A percentile compares a stretch with the other conserved stretches of the same genome.
Conservation (phyloP, 108 stramenopile species). For the Pseudonitzschia multiseries region DNA sequence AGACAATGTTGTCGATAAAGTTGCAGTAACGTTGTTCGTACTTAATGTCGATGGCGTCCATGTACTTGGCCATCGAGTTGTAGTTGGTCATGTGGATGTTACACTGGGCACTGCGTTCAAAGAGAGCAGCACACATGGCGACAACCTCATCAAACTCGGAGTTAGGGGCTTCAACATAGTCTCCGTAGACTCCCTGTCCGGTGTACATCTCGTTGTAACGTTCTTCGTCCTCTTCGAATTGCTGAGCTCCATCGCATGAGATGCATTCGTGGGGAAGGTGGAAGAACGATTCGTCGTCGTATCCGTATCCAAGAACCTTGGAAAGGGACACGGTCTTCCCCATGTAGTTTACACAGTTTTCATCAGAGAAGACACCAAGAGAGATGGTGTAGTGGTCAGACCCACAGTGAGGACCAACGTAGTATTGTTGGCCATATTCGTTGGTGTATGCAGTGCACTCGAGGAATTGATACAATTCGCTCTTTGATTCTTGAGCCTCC, state of each 20-base stretch:
- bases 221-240: slow-evolving; percentile 25
- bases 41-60: slow-evolving; percentile 25
- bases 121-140: slow-evolving; percentile 36
- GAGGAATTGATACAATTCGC: slow-evolving; percentile 24
- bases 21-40: slow-evolving; percentile 37
- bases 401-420: slow-evolving; percentile 72
- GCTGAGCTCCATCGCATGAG: slow-evolving; percentile 49
- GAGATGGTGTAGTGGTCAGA: slow-evolving; percentile 62
- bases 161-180: slow-evolving; percentile 27
- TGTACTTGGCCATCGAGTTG: slow-evolving; percentile 20
- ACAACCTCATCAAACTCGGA: slow-evolving; percentile 29
- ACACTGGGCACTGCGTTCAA: slow-evolving; percentile 28
- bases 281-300: slow-evolving; percentile 29
- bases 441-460: slow-evolving; percentile 28
- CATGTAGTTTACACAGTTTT: slow-evolving; percentile 68
- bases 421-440: slow-evolving; percentile 46
- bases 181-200: slow-evolving; percentile 22
- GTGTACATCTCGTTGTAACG: slow-evolving; percentile 11
- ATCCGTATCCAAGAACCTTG: slow-evolving; percentile 44
- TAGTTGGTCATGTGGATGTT: slow-evolving; percentile 39
- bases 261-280: slow-evolving; percentile 58
- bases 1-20: slow-evolving; percentile 47
- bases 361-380: slow-evolving; percentile 74
- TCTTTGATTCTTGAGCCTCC: slow-evolving; percentile 11
- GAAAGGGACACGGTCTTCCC: slow-evolving; percentile 35